Evolutionary conservation across 2,329 filamentous ascomycete species (phyloP).

Genomic region (Colletotrichum australisinense): DNA sequence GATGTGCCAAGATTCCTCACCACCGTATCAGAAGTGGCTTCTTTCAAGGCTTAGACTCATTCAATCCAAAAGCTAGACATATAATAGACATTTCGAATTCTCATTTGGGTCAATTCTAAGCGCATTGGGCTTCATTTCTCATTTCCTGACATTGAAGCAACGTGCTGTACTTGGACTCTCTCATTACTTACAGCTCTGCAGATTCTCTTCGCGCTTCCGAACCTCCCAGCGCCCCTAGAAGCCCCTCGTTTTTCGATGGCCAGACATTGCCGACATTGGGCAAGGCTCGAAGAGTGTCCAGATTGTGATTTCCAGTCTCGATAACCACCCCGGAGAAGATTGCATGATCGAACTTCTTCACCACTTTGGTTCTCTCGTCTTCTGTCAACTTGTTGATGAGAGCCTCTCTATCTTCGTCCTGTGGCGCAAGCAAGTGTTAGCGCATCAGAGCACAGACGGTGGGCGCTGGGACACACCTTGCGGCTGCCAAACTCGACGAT

Average conservation of each 20-base stretch:
- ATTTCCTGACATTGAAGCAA: neutral
- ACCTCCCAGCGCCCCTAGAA: slow-evolving; percentile 4
- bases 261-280: slow-evolving; percentile 51
- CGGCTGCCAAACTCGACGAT: slow-evolving; percentile 31
- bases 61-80: neutral
- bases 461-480: neutral
- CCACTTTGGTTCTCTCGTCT: slow-evolving; percentile 22
- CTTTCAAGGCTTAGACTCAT: neutral
- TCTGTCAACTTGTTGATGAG: slow-evolving; percentile 15
- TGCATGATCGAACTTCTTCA: slow-evolving; percentile 37
- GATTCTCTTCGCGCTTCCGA: neutral
- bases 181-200: neutral
- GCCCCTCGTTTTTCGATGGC: slow-evolving; percentile 39
- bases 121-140: neutral
- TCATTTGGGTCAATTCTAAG: neutral
- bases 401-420: slow-evolving; percentile 27
- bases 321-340: slow-evolving; percentile 49
- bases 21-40: slow-evolving; percentile 78
- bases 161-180: too few species aligned
- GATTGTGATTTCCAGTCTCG: slow-evolving; percentile 46
- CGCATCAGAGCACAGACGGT: neutral
- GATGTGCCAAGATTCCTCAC: slow-evolving; percentile 77
- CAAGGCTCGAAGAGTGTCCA: slow-evolving; percentile 46
- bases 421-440: neutral
- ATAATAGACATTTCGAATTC: neutral